Evolutionary conservation across 148 eudicot species (phyloP).

Genomic region (Fagopyrum homotropicum): DNA sequence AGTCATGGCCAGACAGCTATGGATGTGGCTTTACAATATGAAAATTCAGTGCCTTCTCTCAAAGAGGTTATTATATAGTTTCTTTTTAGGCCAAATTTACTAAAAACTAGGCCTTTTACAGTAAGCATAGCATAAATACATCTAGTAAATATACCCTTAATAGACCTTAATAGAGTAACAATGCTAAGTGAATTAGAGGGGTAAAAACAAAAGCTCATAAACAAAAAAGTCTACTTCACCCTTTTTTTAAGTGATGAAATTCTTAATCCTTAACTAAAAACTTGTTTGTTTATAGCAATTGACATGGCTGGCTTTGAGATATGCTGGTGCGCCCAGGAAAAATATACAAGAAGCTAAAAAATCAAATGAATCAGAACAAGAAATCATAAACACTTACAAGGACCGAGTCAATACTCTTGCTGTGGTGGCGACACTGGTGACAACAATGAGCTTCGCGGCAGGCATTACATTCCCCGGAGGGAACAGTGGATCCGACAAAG

Average conservation of each 20-base stretch:
- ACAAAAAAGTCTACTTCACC: too few species aligned
- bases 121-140: too few species aligned
- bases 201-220: too few species aligned
- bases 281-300: conserved; percentile 15
- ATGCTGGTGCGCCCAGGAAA: conserved; percentile 22
- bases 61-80: neutral
- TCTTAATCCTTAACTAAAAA: neutral
- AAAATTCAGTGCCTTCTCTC: conserved; percentile 11
- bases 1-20: conserved; percentile 22
- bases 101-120: too few species aligned
- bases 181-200: too few species aligned
- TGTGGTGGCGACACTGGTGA: conserved; percentile 28
- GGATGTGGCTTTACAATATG: conserved; percentile 17
- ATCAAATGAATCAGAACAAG: neutral
- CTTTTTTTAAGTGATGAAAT: neutral
- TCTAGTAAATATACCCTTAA: too few species aligned
- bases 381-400: conserved; percentile 12
- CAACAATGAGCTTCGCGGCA: conserved; percentile 33
- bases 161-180: too few species aligned
- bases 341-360: neutral
- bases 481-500: conserved; percentile 10
- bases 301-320: conserved; percentile 27
- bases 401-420: conserved; percentile 28
- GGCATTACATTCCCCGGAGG: conserved; percentile 37
- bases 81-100: too few species aligned